Percentiles rank a stretch among this genome's conserved stretches.
Evolutionary conservation across 179 eudicot species (phyloP).

Genomic region (Silene coronaria): DNA sequence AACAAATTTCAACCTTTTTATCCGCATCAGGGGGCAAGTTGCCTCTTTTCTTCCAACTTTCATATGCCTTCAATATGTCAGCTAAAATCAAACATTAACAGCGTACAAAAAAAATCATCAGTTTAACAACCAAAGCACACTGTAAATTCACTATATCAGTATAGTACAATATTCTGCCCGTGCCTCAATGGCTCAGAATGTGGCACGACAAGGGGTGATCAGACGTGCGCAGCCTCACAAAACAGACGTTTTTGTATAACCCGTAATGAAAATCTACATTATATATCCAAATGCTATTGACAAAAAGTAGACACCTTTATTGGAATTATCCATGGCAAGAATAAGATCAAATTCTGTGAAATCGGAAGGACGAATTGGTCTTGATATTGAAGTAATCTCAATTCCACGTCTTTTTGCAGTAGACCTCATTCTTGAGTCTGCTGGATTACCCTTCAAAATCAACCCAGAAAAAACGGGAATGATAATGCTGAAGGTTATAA

Average conservation of each 20-base stretch:
- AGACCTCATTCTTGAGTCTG: constrained; percentile 88
- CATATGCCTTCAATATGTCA: constrained; percentile 68
- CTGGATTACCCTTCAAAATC: constrained; percentile 66
- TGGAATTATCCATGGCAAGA: constrained; percentile 94
- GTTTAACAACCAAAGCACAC: background rate
- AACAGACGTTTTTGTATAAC: no score
- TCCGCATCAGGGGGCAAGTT: constrained; percentile 66
- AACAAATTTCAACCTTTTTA: constrained; percentile 48
- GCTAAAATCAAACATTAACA: constrained; percentile 35
- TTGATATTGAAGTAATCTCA: constrained; percentile 74
- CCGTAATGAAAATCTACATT: background rate
- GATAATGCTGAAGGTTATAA: no score
- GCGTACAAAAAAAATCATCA: background rate
- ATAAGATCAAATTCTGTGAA: constrained; percentile 84
- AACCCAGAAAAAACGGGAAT: background rate
- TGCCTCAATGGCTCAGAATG: no score
- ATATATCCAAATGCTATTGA: background rate
- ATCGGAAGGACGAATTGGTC: constrained; percentile 77
- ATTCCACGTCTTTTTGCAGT: constrained; percentile 83
- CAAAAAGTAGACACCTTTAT: constrained; percentile 44
- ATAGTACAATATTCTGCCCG: no score
- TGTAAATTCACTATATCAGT: background rate
- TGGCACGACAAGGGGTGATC: no score
- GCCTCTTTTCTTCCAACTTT: constrained; percentile 64
- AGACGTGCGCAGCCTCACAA: no score